Evolutionary conservation across 2,329 filamentous ascomycete genomes (phyloP).

Genomic region (Fusarium sp.): DNA sequence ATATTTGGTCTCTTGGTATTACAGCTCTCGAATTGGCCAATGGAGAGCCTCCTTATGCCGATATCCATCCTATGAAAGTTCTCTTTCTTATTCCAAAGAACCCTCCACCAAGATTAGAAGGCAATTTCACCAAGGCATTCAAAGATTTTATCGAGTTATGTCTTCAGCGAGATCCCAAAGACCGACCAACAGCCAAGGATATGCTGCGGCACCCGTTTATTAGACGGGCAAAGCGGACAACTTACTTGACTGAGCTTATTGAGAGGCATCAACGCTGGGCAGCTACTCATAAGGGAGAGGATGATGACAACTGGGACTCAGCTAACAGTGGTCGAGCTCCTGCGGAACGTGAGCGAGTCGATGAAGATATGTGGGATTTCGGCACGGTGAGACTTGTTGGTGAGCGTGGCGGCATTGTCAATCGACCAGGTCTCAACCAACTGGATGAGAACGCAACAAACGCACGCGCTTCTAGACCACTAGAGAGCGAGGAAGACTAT

Average conservation of each 20-base stretch:
- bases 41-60: constrained; percentile 92
- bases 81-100: constrained; percentile 97
- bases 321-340: constrained; percentile 63
- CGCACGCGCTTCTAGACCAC: constrained; percentile 67
- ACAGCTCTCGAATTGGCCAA: constrained; percentile 91
- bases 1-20: constrained; percentile 97
- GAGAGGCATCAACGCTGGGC: constrained; percentile 90
- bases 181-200: constrained; percentile 86
- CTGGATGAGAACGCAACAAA: constrained; percentile 88
- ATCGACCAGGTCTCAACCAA: constrained; percentile 67
- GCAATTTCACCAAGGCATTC: constrained; percentile 82
- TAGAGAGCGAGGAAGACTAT: constrained; percentile 60
- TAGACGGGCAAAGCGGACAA: constrained; percentile 90
- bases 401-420: constrained; percentile 66
- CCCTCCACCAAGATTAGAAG: constrained; percentile 81
- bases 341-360: constrained; percentile 63
- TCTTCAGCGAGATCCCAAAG: constrained; percentile 86
- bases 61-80: constrained; percentile 99
- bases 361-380: constrained; percentile 98
- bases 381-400: constrained; percentile 89
- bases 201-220: constrained; percentile 91
- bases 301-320: constrained; percentile 66
- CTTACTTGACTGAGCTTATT: constrained; percentile 95
- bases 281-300: constrained; percentile 77
- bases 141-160: constrained; percentile 88